phyloP scores from a whole-genome alignment of 306 rosid genomes.

The Trifolium repens region DNA sequence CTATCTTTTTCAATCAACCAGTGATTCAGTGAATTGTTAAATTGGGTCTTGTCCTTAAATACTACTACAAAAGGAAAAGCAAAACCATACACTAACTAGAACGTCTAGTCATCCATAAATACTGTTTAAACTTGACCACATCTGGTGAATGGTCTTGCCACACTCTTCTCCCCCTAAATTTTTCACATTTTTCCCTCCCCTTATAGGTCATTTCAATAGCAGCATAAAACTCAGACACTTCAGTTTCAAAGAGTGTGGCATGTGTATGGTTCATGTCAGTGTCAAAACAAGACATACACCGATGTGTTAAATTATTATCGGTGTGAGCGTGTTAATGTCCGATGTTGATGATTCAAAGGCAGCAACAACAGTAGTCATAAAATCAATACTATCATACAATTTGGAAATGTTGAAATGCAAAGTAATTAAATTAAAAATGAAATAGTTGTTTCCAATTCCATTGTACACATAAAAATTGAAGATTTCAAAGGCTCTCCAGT shows the following conservation, averaged over 20 bases:
- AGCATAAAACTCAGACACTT: background rate
- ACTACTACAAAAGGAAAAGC: slow-evolving; percentile 51
- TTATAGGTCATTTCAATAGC: slow-evolving; percentile 38
- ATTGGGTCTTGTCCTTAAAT: slow-evolving; percentile 51
- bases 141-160: slow-evolving; percentile 28
- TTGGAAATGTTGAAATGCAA: slow-evolving; percentile 24
- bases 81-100: slow-evolving; percentile 35
- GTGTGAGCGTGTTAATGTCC: too few species aligned
- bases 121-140: slow-evolving; percentile 40
- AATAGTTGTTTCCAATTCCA: slow-evolving; percentile 47
- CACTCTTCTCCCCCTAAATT: slow-evolving; percentile 25
- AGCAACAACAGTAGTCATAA: background rate
- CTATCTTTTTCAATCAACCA: slow-evolving; percentile 58
- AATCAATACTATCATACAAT: slow-evolving; percentile 24
- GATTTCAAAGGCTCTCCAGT: slow-evolving; percentile 41
- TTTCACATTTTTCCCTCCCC: slow-evolving; percentile 23
- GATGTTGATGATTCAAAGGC: too few species aligned
- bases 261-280: too few species aligned
- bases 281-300: too few species aligned
- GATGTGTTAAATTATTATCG: too few species aligned
- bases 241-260: too few species aligned
- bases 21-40: slow-evolving; percentile 46
- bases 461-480: slow-evolving; percentile 52
- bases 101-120: slow-evolving; percentile 47
- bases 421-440: slow-evolving; percentile 40